Evolutionary conservation across 345 rosid genomes (phyloP).

Genomic region (Bruguiera parviflora): DNA sequence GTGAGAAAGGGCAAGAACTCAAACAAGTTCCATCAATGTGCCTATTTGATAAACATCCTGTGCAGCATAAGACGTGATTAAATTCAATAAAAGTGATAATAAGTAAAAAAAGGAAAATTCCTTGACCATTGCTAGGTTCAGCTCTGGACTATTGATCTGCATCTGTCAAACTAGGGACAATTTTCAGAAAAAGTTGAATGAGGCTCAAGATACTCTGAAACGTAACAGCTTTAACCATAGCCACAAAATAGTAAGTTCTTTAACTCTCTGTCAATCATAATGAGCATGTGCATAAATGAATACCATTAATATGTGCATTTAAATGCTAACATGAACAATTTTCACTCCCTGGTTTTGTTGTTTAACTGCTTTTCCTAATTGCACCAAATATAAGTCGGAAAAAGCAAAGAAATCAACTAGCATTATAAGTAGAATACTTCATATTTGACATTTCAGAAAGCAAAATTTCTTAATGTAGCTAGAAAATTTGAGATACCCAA

Average conservation of each 20-base stretch:
- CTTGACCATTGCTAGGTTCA: constrained; percentile 85
- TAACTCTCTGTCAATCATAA: too few species aligned
- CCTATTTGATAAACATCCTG: constrained; percentile 98
- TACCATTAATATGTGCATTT: background rate
- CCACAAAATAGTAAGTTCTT: background rate
- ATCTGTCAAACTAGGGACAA: constrained; percentile 45
- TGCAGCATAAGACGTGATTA: constrained; percentile 24
- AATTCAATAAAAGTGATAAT: constrained; percentile 8
- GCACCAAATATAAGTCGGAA: too few species aligned
- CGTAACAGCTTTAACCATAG: background rate
- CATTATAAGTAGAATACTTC: too few species aligned
- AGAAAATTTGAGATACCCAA: too few species aligned
- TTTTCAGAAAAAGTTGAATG: constrained; percentile 7
- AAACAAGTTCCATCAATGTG: constrained; percentile 86
- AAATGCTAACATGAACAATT: background rate
- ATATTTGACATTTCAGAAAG: too few species aligned
- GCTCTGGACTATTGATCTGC: constrained; percentile 87
- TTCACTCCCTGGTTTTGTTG: background rate
- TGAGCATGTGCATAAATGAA: background rate
- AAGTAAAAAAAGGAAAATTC: background rate
- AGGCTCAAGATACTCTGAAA: background rate
- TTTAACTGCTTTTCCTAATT: background rate
- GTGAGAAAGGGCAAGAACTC: constrained; percentile 78
- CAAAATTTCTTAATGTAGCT: too few species aligned
- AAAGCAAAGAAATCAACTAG: too few species aligned